Evolutionary conservation across 176 grass and related monocot genomes (phyloP).

Genomic region (Metroxylon sagu): DNA sequence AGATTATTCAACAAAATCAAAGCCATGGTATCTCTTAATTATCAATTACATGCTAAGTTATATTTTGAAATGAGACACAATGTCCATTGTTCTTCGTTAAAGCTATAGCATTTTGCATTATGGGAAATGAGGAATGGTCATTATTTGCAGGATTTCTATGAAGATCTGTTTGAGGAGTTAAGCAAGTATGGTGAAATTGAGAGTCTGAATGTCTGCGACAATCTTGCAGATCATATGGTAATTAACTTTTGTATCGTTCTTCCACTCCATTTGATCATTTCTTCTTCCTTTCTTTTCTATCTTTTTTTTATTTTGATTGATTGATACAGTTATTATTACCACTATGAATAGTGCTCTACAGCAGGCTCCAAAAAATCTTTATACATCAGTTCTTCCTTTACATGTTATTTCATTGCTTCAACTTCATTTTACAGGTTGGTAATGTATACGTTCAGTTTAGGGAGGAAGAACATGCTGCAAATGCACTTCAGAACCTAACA

Average conservation of each 20-base stretch:
- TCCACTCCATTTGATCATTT: neutral
- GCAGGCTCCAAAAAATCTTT: too few relatives aligned
- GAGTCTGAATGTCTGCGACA: slow-evolving; percentile 21
- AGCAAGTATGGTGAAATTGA: slow-evolving; percentile 25
- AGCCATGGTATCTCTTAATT: too few relatives aligned
- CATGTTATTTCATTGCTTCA: neutral
- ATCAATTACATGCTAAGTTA: too few relatives aligned
- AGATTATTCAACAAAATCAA: too few relatives aligned
- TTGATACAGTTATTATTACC: too few relatives aligned
- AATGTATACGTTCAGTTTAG: slow-evolving; percentile 25
- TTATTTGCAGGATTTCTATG: slow-evolving; percentile 19
- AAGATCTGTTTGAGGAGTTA: slow-evolving; percentile 18
- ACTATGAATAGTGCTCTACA: too few relatives aligned
- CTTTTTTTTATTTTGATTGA: too few relatives aligned
- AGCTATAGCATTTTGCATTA: too few relatives aligned
- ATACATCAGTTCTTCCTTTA: too few relatives aligned
- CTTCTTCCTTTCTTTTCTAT: neutral
- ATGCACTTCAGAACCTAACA: slow-evolving; percentile 19
- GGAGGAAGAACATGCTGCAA: slow-evolving; percentile 25
- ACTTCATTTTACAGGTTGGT: slow-evolving; percentile 10
- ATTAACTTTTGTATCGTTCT: neutral
- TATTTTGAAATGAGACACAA: too few relatives aligned
- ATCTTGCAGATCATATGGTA: slow-evolving; percentile 26
- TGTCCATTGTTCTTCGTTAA: too few relatives aligned
- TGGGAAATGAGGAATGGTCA: neutral